Percentiles rank a stretch among this genome's conserved stretches.
Conservation (phyloP, 176 grass and related monocot species). For the Carex littledalei region DNA sequence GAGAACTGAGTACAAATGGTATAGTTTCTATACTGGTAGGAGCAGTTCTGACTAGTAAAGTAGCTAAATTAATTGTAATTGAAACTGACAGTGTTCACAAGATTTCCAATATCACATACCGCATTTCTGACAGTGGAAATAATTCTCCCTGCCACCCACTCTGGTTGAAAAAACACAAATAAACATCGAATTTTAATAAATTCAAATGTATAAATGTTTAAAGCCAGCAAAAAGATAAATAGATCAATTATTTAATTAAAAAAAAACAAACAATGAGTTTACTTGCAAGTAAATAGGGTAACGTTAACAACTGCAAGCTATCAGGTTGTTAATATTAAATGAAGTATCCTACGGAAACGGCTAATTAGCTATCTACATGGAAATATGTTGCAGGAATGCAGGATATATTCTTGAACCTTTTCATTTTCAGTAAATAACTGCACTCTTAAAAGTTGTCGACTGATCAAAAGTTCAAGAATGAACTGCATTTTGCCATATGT, state of each 20-base stretch:
- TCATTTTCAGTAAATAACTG: background rate
- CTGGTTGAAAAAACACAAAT: constrained; percentile 39
- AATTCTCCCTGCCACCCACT: constrained; percentile 91
- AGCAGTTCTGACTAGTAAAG: background rate
- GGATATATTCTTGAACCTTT: background rate
- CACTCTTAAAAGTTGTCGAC: background rate
- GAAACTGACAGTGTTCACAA: constrained; percentile 20
- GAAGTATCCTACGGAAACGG: background rate
- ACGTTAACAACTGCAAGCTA: background rate
- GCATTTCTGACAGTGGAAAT: constrained; percentile 85
- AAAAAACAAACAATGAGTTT: background rate
- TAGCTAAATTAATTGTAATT: constrained; percentile 1
- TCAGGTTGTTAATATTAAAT: background rate
- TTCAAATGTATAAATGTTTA: background rate
- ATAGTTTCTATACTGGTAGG: background rate
- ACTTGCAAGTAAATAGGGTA: background rate
- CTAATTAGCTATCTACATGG: background rate
- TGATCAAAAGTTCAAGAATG: constrained; percentile 6
- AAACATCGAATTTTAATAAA: background rate
- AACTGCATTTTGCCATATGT: background rate
- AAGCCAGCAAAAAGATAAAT: background rate
- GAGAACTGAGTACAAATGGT: background rate
- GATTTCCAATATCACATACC: constrained; percentile 48
- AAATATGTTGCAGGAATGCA: background rate
- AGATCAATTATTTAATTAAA: constrained; percentile 6